Conservation (phyloP, 495 filamentous ascomycete species). For the Penicillium simplicissimum region DNA sequence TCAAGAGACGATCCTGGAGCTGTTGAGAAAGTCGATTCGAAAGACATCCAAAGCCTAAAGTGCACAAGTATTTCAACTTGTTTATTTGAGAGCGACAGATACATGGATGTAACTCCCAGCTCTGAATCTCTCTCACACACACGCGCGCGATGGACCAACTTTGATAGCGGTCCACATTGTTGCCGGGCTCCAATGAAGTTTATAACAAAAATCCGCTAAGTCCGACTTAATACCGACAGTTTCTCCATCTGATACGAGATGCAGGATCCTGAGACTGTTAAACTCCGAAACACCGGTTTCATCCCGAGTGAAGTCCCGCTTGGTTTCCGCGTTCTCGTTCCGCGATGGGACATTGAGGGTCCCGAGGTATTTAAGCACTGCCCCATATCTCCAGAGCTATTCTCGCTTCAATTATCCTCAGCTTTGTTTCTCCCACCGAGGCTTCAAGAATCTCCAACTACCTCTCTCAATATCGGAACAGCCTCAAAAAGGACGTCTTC, state of each 20-base stretch:
- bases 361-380: background rate
- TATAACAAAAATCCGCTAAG: background rate
- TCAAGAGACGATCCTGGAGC: no score
- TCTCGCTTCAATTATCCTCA: background rate
- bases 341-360: background rate
- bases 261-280: background rate
- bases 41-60: no score
- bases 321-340: background rate
- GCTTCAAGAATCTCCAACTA: background rate
- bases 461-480: background rate
- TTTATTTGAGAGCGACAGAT: no score
- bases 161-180: no score
- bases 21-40: no score
- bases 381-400: background rate
- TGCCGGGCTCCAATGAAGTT: no score
- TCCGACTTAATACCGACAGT: conserved; percentile 2
- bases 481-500: background rate
- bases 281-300: background rate
- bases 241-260: background rate
- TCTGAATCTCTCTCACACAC: background rate
- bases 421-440: background rate
- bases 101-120: background rate
- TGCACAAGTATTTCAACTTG: no score
- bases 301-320: background rate
- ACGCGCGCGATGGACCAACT: no score